Evolutionary conservation across 202 grass and related monocot genomes (phyloP).

Genomic region (Panicum hallii): DNA sequence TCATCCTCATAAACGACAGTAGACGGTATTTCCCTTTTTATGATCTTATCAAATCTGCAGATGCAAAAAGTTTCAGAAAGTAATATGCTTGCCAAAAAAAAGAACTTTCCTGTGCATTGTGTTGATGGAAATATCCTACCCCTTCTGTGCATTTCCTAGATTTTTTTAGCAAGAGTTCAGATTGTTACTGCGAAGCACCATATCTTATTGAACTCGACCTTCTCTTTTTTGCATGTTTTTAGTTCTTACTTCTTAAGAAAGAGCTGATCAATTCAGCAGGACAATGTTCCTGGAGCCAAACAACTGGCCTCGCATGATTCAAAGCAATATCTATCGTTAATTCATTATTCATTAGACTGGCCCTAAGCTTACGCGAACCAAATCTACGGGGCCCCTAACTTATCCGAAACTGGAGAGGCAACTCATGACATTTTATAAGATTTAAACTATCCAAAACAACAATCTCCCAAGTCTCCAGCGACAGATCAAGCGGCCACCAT

Average conservation of each 20-base stretch:
- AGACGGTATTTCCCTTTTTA: conserved; percentile 94
- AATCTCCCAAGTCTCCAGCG: not conserved
- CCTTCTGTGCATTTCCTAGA: not conserved
- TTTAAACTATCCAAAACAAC: not conserved
- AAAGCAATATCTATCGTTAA: not conserved
- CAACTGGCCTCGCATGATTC: not conserved
- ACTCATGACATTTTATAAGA: not conserved
- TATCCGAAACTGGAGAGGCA: not conserved
- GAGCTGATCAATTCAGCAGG: not conserved
- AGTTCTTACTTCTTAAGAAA: not conserved
- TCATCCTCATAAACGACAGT: conserved; percentile 90
- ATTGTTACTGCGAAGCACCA: not conserved
- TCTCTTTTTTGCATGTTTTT: not conserved
- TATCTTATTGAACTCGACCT: not conserved
- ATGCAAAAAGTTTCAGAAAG: conserved; percentile 42
- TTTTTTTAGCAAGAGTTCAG: conserved; percentile 3
- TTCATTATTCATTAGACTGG: not conserved
- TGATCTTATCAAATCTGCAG: conserved; percentile 97
- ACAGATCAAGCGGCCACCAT: conserved; percentile 20
- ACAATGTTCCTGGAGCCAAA: not conserved
- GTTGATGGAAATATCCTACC: not conserved
- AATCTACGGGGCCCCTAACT: not conserved
- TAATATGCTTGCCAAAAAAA: conserved; percentile 2
- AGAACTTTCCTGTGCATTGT: not conserved
- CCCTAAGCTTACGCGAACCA: not conserved